Percentiles rank a stretch among this genome's conserved stretches.
Evolutionary conservation across 2,329 filamentous ascomycete species (phyloP).

Genomic region (Cyphellophora attinorum): DNA sequence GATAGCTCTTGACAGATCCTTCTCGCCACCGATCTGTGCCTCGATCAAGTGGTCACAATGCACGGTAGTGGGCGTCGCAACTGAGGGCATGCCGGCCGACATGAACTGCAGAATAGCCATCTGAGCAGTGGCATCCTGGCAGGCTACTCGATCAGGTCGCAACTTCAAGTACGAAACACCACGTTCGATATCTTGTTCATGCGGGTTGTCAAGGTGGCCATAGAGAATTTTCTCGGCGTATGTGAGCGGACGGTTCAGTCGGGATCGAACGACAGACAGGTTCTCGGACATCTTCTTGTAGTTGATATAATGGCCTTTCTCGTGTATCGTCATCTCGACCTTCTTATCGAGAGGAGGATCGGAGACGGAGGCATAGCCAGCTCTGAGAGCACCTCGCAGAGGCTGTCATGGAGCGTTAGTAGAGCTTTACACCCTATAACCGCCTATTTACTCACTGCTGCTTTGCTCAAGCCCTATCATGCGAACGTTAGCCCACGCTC

Average conservation of each 20-base stretch:
- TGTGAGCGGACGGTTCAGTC: slow-evolving; percentile 86
- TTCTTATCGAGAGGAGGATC: slow-evolving; percentile 85
- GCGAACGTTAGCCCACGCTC: too few relatives aligned
- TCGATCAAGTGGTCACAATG: slow-evolving; percentile 99
- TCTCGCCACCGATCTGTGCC: slow-evolving; percentile 82
- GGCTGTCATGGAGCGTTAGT: too few relatives aligned
- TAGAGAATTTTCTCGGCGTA: slow-evolving; percentile 98
- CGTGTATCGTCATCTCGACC: slow-evolving; percentile 94
- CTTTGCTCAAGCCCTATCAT: too few relatives aligned
- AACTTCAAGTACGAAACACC: slow-evolving; percentile 94
- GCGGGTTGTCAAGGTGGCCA: slow-evolving; percentile 94
- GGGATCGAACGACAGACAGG: slow-evolving; percentile 75
- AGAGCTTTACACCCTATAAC: too few relatives aligned
- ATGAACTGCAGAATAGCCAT: slow-evolving; percentile 99
- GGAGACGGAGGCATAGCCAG: slow-evolving; percentile 29
- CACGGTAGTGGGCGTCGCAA: slow-evolving; percentile 89
- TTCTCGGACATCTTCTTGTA: slow-evolving; percentile 99
- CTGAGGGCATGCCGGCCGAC: slow-evolving; percentile 92
- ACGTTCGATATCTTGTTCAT: slow-evolving; percentile 92
- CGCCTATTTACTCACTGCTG: too few relatives aligned
- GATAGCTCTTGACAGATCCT: slow-evolving; percentile 86
- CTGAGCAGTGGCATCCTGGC: slow-evolving; percentile 98
- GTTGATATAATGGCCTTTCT: slow-evolving; percentile 96
- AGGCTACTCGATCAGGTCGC: slow-evolving; percentile 93
- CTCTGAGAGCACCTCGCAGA: slow-evolving; percentile 13